Base-by-base conservation (phyloP, 1,284 basidiomycete genomes). In the Cerioporus squamosus region DNA sequence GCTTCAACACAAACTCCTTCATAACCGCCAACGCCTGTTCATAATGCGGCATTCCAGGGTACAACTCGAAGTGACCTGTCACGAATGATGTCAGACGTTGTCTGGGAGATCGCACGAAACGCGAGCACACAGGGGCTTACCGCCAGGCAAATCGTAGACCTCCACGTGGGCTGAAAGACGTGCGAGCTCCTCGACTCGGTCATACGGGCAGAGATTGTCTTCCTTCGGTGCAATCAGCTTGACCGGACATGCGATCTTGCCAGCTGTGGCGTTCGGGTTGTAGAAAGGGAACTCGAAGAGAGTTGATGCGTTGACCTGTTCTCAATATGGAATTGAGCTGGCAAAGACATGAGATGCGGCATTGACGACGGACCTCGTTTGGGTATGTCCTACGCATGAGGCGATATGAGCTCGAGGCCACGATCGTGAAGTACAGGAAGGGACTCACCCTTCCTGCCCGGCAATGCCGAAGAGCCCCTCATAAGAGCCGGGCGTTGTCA, bases 61-160 rank as follows among this genome's bases (percentile, higher is more conserved):
- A 65, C 9, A 57, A 12, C 2, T 62, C 60, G 39, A 65, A 65
- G 39, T 65, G 63, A 8, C 53, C 63, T 65, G 46, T 22, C 40
- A 42, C 1, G n/a, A 18, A 36, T 10, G 33, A 36, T 15, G 29
- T 17, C 26, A 29, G 26, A 3, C 26, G 9, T 29, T 29, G 47
- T 12, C 5, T 6, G 42, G 39, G 33, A 22, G 24, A 43, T 22
- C n/a, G 58, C 24, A 14, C 7, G 44, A 44, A 20, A 9, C 2
- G 15, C 22, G 15, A 20, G 22, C 22, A 17, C 15, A 4, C 15
- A 24, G 23, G n/a, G 5, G 39, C 58, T 44, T 20, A 63, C 55
- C 44, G 24, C 55, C 49, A 8, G 51, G 45, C 2, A 60, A 17
- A 7, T 54, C 23, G 15, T 57, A n/a, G 3, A 64, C 29, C 29